A percentile compares a stretch with the other conserved stretches of the same genome.
Evolutionary conservation across 768 basidiomycete genomes (phyloP).

Genomic region (Tylopilus felleus): DNA sequence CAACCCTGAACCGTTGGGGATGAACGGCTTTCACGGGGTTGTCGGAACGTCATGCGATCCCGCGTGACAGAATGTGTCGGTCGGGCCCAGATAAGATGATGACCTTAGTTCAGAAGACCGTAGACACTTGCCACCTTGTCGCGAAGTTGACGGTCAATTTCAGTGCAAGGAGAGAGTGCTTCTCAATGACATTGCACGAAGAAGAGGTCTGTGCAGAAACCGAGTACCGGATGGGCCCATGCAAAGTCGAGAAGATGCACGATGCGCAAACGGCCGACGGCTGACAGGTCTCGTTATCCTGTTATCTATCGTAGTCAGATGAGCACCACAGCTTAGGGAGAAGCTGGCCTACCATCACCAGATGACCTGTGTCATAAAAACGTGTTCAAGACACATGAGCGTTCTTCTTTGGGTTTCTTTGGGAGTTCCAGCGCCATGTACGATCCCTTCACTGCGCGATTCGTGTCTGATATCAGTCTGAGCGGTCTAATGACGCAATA

Average conservation of each 20-base stretch:
- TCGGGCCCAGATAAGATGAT: too few species aligned
- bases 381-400: conserved; percentile 13
- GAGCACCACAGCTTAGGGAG: conserved; percentile 1
- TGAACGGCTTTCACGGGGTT: not conserved
- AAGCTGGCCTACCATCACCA: not conserved
- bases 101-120: too few species aligned
- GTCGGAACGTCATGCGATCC: not conserved
- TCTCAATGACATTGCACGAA: too few species aligned
- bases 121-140: too few species aligned
- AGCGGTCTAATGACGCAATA: not conserved
- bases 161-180: too few species aligned
- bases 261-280: too few species aligned
- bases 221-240: too few species aligned
- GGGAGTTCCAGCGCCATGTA: not conserved
- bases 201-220: too few species aligned
- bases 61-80: too few species aligned
- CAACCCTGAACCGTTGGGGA: not conserved
- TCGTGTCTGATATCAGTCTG: not conserved
- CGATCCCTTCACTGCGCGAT: not conserved
- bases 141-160: too few species aligned
- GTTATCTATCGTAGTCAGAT: conserved; percentile 8
- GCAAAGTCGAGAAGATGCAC: too few species aligned
- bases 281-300: not conserved
- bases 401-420: not conserved
- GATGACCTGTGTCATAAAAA: conserved; percentile 13